These are phyloP conservation scores for Davidsoniella eucalypti DNA, from an alignment of 2,329 filamentous ascomycete genomes.

Conservation along the genomic window DNA sequence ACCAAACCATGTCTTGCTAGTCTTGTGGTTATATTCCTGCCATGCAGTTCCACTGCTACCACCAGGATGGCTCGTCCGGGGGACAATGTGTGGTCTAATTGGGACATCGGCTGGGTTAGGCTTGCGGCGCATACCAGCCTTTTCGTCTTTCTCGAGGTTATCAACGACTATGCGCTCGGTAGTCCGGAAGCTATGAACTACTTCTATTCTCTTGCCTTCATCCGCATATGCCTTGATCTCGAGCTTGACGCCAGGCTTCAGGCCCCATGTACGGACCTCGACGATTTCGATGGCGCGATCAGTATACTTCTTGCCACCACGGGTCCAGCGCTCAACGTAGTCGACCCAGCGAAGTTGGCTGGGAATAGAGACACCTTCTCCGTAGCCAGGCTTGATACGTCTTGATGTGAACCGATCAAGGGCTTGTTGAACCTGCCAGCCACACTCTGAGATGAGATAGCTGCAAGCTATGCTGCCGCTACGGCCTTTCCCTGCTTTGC, in stretches of 20 bases:
- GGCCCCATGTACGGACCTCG: slow-evolving; percentile 79
- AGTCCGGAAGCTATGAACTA: slow-evolving; percentile 63
- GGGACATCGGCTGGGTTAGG: not conserved
- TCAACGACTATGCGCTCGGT: slow-evolving; percentile 57
- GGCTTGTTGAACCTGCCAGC: slow-evolving; percentile 37
- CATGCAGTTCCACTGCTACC: slow-evolving; percentile 8
- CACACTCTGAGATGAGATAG: slow-evolving; percentile 78
- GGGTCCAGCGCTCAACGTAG: slow-evolving; percentile 78
- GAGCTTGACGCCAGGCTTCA: slow-evolving; percentile 76
- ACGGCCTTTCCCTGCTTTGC: slow-evolving; percentile 90
- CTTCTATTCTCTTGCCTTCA: slow-evolving; percentile 74
- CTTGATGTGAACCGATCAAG: slow-evolving; percentile 52
- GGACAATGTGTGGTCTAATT: slow-evolving; percentile 5
- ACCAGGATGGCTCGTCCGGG: slow-evolving; percentile 6
- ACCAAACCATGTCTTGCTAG: slow-evolving; percentile 11
- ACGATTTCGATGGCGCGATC: slow-evolving; percentile 71
- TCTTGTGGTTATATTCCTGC: slow-evolving; percentile 12
- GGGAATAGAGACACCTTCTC: slow-evolving; percentile 78
- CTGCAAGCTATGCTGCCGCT: slow-evolving; percentile 78
- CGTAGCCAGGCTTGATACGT: slow-evolving; percentile 80
- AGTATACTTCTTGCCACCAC: slow-evolving; percentile 58
- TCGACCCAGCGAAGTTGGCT: slow-evolving; percentile 76
- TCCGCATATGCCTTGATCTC: slow-evolving; percentile 72
- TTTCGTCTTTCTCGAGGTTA: slow-evolving; percentile 4
- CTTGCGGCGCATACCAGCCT: slow-evolving; percentile 4